Conservation (phyloP, 805 yeast genomes). For the Lipomyces mesembrius region DNA sequence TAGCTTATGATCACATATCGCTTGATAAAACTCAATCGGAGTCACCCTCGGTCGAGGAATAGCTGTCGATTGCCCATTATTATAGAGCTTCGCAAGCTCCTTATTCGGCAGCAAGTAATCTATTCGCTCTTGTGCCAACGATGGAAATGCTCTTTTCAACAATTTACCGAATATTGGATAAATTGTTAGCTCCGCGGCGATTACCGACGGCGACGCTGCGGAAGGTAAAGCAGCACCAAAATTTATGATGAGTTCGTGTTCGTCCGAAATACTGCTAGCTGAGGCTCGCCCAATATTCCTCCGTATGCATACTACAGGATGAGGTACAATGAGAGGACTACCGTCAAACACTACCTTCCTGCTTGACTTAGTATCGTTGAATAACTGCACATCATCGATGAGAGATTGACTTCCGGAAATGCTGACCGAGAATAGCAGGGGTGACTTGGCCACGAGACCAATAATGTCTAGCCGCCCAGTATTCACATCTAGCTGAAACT, state of each 20-base stretch:
- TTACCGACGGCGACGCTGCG: conserved; percentile 20
- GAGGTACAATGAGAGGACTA: conserved; percentile 23
- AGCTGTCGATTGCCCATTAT: conserved; percentile 1
- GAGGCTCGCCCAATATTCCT: neutral
- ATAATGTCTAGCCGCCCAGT: conserved; percentile 14
- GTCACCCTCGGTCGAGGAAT: conserved; percentile 12
- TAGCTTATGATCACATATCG: conserved; percentile 22
- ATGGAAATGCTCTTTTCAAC: conserved; percentile 28
- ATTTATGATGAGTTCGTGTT: conserved; percentile 16
- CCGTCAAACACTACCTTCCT: conserved; percentile 15
- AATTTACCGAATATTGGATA: conserved; percentile 24
- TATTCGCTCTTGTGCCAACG: conserved; percentile 12
- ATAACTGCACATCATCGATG: conserved; percentile 19
- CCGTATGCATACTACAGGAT: conserved; percentile 17
- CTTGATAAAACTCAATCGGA: conserved; percentile 28
- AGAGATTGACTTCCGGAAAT: conserved; percentile 6
- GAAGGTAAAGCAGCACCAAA: conserved; percentile 27
- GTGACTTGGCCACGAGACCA: conserved; percentile 8
- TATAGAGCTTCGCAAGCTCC: conserved; percentile 18
- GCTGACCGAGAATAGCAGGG: conserved; percentile 7
- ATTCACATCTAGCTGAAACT: conserved; percentile 8
- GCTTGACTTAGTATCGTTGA: conserved; percentile 4
- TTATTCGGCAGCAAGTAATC: conserved; percentile 17
- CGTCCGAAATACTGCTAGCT: neutral
- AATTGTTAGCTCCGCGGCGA: conserved; percentile 28